Conservation (phyloP, 139 green algal species). For the Trebouxia sp. region DNA sequence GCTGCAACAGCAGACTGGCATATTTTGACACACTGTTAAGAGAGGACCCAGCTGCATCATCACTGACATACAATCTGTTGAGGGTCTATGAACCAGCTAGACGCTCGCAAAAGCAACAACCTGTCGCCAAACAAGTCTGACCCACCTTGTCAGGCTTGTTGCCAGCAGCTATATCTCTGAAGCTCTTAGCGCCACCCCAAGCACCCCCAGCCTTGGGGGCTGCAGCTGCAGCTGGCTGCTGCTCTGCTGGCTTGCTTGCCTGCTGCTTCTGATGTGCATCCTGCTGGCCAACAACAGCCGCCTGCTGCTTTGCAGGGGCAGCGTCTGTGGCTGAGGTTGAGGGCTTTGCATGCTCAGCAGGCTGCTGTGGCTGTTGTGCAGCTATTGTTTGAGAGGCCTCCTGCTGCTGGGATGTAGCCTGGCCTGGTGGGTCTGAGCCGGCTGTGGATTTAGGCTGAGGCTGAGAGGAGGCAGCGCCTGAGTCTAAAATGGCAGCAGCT, state of each 20-base stretch:
- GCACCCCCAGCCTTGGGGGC: neutral
- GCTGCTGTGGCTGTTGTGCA: constrained; percentile 7
- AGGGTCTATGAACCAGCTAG: too few relatives aligned
- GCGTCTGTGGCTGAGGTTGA: neutral
- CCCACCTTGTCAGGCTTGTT: constrained; percentile 10
- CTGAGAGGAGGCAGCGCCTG: neutral
- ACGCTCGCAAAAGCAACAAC: too few relatives aligned
- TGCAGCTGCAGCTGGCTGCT: neutral
- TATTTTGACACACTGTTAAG: too few relatives aligned
- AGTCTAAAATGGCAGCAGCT: too few relatives aligned
- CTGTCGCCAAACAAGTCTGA: neutral
- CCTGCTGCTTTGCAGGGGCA: neutral
- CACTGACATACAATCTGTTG: too few relatives aligned
- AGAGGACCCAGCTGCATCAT: too few relatives aligned
- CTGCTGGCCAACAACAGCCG: neutral
- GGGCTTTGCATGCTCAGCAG: too few relatives aligned
- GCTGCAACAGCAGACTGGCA: too few relatives aligned
- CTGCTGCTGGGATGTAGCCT: neutral
- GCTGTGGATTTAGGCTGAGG: too few relatives aligned
- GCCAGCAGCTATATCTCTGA: constrained; percentile 13
- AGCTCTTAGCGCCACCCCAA: constrained; percentile 8
- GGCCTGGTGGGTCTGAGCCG: too few relatives aligned
- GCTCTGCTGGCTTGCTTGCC: too few relatives aligned
- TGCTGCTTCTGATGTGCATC: too few relatives aligned
- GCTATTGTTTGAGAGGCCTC: neutral